These are phyloP conservation scores for Candida tropicalis DNA, from an alignment of 1,139 yeast genomes.

Conservation along the genomic window DNA sequence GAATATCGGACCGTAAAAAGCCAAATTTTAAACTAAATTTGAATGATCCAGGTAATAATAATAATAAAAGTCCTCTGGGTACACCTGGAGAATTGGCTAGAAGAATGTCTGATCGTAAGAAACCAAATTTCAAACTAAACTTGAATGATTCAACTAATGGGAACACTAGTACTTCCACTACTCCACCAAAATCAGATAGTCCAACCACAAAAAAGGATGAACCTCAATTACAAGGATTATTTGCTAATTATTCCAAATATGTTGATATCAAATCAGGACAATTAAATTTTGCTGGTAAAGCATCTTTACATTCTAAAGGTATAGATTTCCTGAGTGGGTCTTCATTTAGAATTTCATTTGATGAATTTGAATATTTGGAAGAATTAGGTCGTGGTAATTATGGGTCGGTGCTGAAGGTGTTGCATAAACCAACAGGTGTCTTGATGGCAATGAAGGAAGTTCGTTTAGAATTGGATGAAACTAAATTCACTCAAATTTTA, in stretches of 20 bases:
- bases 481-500: constrained; percentile 86
- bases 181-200: constrained; percentile 12
- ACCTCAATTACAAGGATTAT: constrained; percentile 52
- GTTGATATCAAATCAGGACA: constrained; percentile 92
- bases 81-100: constrained; percentile 39
- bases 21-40: constrained; percentile 44
- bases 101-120: constrained; percentile 40
- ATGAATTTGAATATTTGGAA: constrained; percentile 79
- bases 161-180: constrained; percentile 6
- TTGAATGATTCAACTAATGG: constrained; percentile 14
- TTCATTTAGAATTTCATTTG: constrained; percentile 81
- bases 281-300: constrained; percentile 88
- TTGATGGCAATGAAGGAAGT: constrained; percentile 98
- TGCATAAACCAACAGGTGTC: constrained; percentile 92
- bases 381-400: constrained; percentile 95
- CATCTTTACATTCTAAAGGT: constrained; percentile 89
- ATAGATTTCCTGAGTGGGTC: constrained; percentile 89
- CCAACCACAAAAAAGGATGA: constrained; percentile 7
- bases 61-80: constrained; percentile 17
- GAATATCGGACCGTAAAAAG: constrained; percentile 41
- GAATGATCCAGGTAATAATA: constrained; percentile 15
- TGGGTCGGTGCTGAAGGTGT: constrained; percentile 90
- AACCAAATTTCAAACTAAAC: constrained; percentile 40
- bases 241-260: constrained; percentile 83
- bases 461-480: constrained; percentile 85